Conservation (phyloP, 176 grass and related monocot genomes). For the Oryza australiensis region DNA sequence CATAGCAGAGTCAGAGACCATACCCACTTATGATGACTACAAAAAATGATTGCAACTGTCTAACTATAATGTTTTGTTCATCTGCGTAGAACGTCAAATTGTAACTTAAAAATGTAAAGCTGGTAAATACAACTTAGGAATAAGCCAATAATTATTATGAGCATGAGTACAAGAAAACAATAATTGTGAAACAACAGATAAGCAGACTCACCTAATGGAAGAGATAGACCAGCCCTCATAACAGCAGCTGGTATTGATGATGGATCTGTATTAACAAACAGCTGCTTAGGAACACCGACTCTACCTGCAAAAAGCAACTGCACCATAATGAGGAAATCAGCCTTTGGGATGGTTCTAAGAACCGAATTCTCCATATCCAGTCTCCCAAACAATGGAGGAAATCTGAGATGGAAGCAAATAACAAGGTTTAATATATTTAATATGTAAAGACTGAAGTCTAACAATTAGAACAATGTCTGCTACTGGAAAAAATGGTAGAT, state of each 20-base stretch:
- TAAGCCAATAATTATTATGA: neutral
- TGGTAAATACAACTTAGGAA: neutral
- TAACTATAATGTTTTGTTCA: slow-evolving; percentile 10
- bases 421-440: neutral
- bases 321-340: slow-evolving; percentile 50
- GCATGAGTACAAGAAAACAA: slow-evolving; percentile 1
- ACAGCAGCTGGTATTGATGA: slow-evolving; percentile 84
- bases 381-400: slow-evolving; percentile 9
- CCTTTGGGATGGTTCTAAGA: slow-evolving; percentile 41
- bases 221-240: slow-evolving; percentile 65
- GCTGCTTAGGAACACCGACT: slow-evolving; percentile 82
- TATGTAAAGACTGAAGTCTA: neutral
- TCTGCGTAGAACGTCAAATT: neutral
- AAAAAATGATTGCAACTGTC: neutral
- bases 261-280: slow-evolving; percentile 81
- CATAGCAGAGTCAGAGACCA: neutral
- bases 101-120: neutral
- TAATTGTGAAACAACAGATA: neutral
- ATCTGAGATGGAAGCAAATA: slow-evolving; percentile 15
- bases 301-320: slow-evolving; percentile 71
- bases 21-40: neutral
- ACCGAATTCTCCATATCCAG: slow-evolving; percentile 27
- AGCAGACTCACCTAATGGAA: slow-evolving; percentile 72
- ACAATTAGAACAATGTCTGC: neutral
- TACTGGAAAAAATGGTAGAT: neutral